Evolutionary conservation across 345 rosid species (phyloP).

Genomic region (Tarenaya hassleriana): DNA sequence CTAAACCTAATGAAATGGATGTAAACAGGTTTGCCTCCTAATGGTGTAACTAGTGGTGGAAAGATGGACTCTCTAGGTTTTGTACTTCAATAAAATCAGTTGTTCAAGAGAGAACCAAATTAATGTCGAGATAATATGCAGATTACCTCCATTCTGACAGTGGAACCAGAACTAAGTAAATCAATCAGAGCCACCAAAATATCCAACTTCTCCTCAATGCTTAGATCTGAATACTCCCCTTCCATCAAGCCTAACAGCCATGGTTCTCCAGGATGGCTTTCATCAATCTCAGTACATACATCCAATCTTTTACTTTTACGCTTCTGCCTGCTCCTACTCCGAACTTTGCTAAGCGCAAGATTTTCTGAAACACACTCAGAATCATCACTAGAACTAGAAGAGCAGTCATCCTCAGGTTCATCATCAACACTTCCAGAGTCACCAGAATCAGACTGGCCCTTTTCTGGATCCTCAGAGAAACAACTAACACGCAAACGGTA

Average conservation of each 20-base stretch:
- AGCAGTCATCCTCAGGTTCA: constrained; percentile 38
- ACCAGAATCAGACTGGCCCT: constrained; percentile 59
- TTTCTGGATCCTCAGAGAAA: constrained; percentile 40
- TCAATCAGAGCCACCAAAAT: constrained; percentile 75
- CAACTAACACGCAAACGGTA: constrained; percentile 68
- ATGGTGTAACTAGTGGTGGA: neutral
- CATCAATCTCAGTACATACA: constrained; percentile 76
- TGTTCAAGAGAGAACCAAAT: constrained; percentile 6
- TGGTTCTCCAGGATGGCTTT: constrained; percentile 84
- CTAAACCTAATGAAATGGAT: neutral
- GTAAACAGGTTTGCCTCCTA: neutral
- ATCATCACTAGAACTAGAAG: constrained; percentile 48
- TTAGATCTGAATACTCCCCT: constrained; percentile 87
- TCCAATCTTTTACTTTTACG: constrained; percentile 37
- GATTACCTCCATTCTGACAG: constrained; percentile 73
- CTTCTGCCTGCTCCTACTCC: constrained; percentile 26
- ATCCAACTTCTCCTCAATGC: constrained; percentile 80
- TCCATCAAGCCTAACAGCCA: constrained; percentile 94
- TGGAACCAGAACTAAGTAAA: constrained; percentile 72
- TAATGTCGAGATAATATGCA: constrained; percentile 4
- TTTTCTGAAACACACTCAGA: constrained; percentile 50
- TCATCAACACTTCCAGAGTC: constrained; percentile 86
- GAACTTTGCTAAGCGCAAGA: constrained; percentile 32
- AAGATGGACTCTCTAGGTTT: constrained; percentile 2
- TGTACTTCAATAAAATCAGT: neutral